phyloP scores from a whole-genome alignment of 108 stramenopile genomes.

The Bacterosira constricta region DNA sequence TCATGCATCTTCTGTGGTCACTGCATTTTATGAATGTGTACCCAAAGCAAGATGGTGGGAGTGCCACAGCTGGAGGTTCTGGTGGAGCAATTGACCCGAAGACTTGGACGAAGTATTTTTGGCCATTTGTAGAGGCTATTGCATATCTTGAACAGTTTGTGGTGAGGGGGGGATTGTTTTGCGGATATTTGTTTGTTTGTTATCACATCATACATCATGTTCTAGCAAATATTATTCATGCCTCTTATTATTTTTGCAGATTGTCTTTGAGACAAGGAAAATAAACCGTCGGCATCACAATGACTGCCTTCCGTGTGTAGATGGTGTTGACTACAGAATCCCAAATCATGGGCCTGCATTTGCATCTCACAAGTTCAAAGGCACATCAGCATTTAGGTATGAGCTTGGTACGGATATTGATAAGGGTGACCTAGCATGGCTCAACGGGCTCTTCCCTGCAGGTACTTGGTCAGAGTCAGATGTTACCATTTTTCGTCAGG shows the following conservation, averaged over 20 bases:
- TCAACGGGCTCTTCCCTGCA: slow-evolving; percentile 21
- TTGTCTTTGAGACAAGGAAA: slow-evolving; percentile 12
- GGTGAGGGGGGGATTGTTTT: no score
- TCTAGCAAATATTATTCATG: not conserved
- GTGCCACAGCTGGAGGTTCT: not conserved
- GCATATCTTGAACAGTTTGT: not conserved
- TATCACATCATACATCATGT: not conserved
- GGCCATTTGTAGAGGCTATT: not conserved
- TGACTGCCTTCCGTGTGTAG: slow-evolving; percentile 4
- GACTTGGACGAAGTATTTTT: not conserved
- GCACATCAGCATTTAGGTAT: slow-evolving; percentile 14
- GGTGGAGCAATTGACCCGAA: not conserved
- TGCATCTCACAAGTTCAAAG: slow-evolving; percentile 14
- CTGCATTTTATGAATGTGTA: slow-evolving; percentile 13
- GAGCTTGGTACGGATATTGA: slow-evolving; percentile 18
- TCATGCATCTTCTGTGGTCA: slow-evolving; percentile 1
- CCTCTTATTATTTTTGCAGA: slow-evolving; percentile 2
- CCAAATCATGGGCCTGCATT: not conserved
- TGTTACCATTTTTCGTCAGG: slow-evolving; percentile 17
- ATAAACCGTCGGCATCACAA: not conserved
- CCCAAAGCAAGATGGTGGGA: not conserved
- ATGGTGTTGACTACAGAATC: slow-evolving; percentile 26
- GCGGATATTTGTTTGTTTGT: not conserved
- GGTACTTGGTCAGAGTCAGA: slow-evolving; percentile 29
- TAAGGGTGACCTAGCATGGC: slow-evolving; percentile 17